Percentiles rank a stretch among this genome's conserved stretches.
These are phyloP conservation scores for Acidiella bohemica DNA, from an alignment of 495 filamentous ascomycete species.

Conservation along the genomic window DNA sequence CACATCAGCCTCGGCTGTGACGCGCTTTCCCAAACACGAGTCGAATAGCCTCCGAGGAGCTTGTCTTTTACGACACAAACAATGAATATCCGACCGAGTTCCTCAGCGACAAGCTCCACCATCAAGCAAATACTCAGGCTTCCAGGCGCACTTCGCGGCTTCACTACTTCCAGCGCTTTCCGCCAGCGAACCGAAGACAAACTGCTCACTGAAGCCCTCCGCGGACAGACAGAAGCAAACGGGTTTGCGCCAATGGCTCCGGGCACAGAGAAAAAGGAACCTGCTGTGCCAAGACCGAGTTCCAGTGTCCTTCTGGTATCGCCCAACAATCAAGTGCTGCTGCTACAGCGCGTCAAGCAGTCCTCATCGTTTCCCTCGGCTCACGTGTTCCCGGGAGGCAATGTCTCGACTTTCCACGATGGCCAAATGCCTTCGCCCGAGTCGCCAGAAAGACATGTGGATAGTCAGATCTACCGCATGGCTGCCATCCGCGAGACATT, in stretches of 20 bases:
- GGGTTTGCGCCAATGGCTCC: conserved; percentile 11
- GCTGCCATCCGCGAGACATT: conserved; percentile 85
- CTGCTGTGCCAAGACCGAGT: conserved; percentile 15
- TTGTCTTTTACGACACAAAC: no score
- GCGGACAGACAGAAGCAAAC: conserved; percentile 16
- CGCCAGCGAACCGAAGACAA: conserved; percentile 4
- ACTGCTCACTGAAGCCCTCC: conserved; percentile 7
- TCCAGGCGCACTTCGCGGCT: neutral
- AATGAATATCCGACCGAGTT: no score
- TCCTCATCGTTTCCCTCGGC: conserved; percentile 79
- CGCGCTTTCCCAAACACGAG: no score
- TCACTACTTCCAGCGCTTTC: conserved; percentile 2
- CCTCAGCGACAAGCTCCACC: no score
- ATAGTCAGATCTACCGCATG: conserved; percentile 54
- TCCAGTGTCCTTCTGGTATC: conserved; percentile 73
- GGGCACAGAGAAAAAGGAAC: conserved; percentile 11
- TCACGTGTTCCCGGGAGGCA: conserved; percentile 94
- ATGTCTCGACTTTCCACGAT: conserved; percentile 58
- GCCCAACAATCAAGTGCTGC: conserved; percentile 68
- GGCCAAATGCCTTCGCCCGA: conserved; percentile 41
- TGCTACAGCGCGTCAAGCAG: conserved; percentile 71
- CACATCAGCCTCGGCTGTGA: no score
- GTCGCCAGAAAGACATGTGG: conserved; percentile 42
- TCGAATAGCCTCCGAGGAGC: no score
- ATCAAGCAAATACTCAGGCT: no score